These are phyloP conservation scores for Juncus inflexus DNA, from an alignment of 176 grass and related monocot species.

Conservation along the genomic window DNA sequence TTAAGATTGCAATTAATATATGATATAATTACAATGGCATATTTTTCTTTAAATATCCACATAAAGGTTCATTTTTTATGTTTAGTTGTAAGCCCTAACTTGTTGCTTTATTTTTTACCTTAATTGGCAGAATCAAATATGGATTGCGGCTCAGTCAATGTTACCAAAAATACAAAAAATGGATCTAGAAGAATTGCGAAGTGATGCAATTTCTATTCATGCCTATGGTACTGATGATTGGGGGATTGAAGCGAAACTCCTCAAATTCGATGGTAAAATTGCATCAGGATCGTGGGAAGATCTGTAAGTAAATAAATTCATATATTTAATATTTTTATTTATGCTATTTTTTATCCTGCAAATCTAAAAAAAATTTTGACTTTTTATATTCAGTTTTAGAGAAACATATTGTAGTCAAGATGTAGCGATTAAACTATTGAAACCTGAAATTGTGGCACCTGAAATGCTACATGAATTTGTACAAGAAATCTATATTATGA, in stretches of 20 bases:
- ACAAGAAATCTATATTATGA: constrained; percentile 92
- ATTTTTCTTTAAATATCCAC: neutral
- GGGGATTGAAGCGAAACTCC: constrained; percentile 70
- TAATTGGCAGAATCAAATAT: constrained; percentile 52
- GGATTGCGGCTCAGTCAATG: constrained; percentile 44
- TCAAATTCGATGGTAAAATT: constrained; percentile 75
- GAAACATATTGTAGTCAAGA: constrained; percentile 88
- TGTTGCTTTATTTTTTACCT: constrained; percentile 21
- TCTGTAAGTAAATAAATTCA: constrained; percentile 52
- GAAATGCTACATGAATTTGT: constrained; percentile 87
- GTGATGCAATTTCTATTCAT: constrained; percentile 54
- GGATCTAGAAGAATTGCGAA: constrained; percentile 32
- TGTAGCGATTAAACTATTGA: constrained; percentile 90
- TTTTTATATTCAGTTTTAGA: constrained; percentile 44
- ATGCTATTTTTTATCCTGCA: constrained; percentile 4
- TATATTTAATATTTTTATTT: constrained; percentile 10
- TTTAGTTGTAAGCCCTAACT: neutral
- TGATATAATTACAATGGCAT: constrained; percentile 1
- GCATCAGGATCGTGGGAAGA: constrained; percentile 76
- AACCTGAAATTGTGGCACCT: constrained; percentile 60
- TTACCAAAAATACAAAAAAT: constrained; percentile 35
- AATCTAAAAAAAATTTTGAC: constrained; percentile 35
- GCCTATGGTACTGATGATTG: constrained; percentile 73
- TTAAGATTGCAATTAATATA: constrained; percentile 6
- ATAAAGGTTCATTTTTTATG: neutral